Percentiles rank a stretch among this genome's conserved stretches.
These are phyloP conservation scores for Xylariaceae sp. DNA, from an alignment of 2,329 filamentous ascomycete genomes.

Conservation along the genomic window DNA sequence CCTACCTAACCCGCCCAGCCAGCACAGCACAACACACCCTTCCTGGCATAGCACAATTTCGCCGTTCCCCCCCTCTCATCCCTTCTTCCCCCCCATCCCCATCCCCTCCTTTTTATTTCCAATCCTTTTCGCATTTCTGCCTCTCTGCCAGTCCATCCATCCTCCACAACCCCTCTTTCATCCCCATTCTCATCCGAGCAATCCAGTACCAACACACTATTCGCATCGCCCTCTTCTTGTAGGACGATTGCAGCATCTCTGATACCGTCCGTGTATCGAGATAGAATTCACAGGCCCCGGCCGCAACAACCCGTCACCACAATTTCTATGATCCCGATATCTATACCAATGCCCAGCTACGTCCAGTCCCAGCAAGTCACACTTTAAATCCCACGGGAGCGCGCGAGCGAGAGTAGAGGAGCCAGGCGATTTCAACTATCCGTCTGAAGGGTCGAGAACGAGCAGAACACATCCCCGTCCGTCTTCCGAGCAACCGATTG, in stretches of 20 bases:
- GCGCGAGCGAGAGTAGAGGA: conserved; percentile 54
- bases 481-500: conserved; percentile 25
- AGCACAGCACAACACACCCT: no score
- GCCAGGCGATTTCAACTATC: conserved; percentile 58
- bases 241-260: conserved; percentile 30
- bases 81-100: conserved; percentile 27
- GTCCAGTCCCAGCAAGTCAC: conserved; percentile 53
- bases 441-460: conserved; percentile 33
- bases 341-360: conserved; percentile 51
- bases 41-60: no score
- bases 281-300: conserved; percentile 29
- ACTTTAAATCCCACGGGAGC: conserved; percentile 69
- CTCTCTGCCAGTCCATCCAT: conserved; percentile 23
- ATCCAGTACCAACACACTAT: conserved; percentile 21
- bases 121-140: conserved; percentile 26
- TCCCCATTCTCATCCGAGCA: conserved; percentile 16
- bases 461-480: conserved; percentile 15
- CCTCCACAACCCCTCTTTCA: conserved; percentile 28
- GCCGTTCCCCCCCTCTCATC: conserved; percentile 30
- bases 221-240: conserved; percentile 26
- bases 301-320: conserved; percentile 35
- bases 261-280: conserved; percentile 29
- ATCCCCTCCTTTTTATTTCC: conserved; percentile 29
- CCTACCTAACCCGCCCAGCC: no score
- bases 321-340: conserved; percentile 54